Percentiles rank a stretch among this genome's conserved stretches.
phyloP scores from a whole-genome alignment of 1,284 basidiomycete species.

The Rhizopogon parksii region DNA sequence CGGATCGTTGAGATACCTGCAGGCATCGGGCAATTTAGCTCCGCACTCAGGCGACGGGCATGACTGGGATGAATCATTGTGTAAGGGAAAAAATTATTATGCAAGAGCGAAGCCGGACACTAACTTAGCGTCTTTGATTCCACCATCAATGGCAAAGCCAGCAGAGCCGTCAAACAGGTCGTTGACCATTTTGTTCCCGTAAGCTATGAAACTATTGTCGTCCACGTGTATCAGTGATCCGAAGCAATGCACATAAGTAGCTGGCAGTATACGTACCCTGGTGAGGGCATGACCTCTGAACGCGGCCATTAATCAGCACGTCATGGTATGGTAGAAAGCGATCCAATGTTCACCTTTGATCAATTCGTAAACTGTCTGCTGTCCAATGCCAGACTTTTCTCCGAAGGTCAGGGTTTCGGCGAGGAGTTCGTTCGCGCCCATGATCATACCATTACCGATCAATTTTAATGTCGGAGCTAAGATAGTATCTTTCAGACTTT shows the following conservation, averaged over 20 bases:
- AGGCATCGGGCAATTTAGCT: slow-evolving; percentile 76
- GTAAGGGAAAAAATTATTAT: slow-evolving; percentile 7
- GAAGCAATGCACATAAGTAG: neutral
- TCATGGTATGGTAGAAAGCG: slow-evolving; percentile 17
- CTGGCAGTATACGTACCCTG: slow-evolving; percentile 32
- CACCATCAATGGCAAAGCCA: slow-evolving; percentile 85
- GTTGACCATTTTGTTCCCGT: slow-evolving; percentile 60
- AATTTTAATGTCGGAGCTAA: slow-evolving; percentile 74
- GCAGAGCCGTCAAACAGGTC: slow-evolving; percentile 70
- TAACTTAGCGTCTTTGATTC: slow-evolving; percentile 72
- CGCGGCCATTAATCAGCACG: slow-evolving; percentile 9
- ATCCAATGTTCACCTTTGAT: slow-evolving; percentile 44
- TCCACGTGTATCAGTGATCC: slow-evolving; percentile 1
- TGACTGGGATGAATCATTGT: slow-evolving; percentile 34
- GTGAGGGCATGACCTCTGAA: slow-evolving; percentile 54
- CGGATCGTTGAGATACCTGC: slow-evolving; percentile 22
- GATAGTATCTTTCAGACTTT: slow-evolving; percentile 2
- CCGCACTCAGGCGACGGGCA: slow-evolving; percentile 52
- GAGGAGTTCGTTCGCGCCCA: slow-evolving; percentile 71
- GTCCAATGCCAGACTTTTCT: slow-evolving; percentile 77
- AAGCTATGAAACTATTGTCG: slow-evolving; percentile 42
- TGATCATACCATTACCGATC: slow-evolving; percentile 67
- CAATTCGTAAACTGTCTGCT: slow-evolving; percentile 49
- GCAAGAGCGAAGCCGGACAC: neutral
- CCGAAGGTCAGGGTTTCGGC: slow-evolving; percentile 79